A percentile compares a stretch with the other conserved stretches of the same genome.
Conservation (phyloP, 2,329 filamentous ascomycete species). For the Alternaria rosae region DNA sequence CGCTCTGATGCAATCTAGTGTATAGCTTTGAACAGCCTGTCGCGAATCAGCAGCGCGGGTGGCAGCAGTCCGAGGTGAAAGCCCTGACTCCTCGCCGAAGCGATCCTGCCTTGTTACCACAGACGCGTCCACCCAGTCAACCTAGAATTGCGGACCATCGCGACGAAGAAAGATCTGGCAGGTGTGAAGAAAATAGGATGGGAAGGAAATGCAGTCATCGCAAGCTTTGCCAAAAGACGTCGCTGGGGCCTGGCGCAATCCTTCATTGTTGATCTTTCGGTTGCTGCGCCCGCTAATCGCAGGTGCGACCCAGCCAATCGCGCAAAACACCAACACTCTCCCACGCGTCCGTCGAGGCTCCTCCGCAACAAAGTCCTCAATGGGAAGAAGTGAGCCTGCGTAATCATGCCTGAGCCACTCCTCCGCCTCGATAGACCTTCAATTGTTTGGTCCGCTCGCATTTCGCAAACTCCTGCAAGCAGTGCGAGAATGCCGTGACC, state of each 20-base stretch:
- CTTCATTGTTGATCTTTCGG: neutral
- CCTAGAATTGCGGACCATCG: neutral
- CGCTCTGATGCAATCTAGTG: neutral
- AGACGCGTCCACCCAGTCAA: neutral
- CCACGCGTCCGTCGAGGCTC: neutral
- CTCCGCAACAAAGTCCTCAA: neutral
- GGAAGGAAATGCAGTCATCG: neutral
- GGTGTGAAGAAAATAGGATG: neutral
- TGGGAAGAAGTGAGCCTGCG: neutral
- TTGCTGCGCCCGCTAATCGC: slow-evolving; percentile 1
- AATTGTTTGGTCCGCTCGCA: slow-evolving; percentile 6
- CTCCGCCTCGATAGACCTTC: neutral
- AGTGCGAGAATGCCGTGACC: neutral
- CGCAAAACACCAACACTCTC: neutral
- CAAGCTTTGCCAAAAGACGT: neutral
- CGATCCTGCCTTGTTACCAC: neutral
- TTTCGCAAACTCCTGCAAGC: neutral
- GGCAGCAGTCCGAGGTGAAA: neutral
- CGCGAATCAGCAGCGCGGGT: neutral
- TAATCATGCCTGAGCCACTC: slow-evolving; percentile 6
- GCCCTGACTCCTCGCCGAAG: neutral
- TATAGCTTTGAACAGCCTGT: neutral
- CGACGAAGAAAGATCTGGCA: neutral
- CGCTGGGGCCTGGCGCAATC: neutral
- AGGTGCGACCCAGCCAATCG: neutral